Conservation (phyloP, 257 asterid species). For the Cinchona pubescens region DNA sequence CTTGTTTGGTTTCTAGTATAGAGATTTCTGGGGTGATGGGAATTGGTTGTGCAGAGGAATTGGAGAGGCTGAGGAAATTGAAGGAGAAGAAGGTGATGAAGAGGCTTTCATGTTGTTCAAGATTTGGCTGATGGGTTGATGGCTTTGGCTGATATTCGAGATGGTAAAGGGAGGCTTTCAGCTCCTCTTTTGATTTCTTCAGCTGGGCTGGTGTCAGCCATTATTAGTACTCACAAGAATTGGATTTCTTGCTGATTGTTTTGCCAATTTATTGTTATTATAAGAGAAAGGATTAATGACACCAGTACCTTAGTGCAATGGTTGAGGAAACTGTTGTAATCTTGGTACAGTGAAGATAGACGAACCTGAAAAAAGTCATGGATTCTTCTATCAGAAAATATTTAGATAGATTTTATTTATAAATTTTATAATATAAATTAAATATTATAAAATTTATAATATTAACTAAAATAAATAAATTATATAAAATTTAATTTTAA, state of each 20-base stretch:
- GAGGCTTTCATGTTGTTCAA: conserved; percentile 70
- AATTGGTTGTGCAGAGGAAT: conserved; percentile 40
- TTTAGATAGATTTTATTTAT: too few relatives aligned
- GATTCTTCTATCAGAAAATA: too few relatives aligned
- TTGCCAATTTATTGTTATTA: background rate
- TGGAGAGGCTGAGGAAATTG: conserved; percentile 55
- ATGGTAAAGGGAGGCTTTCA: conserved; percentile 62
- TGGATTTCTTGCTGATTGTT: conserved; percentile 60
- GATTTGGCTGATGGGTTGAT: conserved; percentile 85
- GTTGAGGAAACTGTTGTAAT: background rate
- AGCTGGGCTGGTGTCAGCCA: conserved; percentile 70
- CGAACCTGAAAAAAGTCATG: background rate
- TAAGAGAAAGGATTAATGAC: background rate
- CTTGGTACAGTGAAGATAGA: background rate
- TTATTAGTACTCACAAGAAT: conserved; percentile 84
- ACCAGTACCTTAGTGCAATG: background rate
- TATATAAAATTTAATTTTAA: too few relatives aligned
- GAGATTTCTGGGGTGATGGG: conserved; percentile 50
- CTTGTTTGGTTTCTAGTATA: conserved; percentile 43
- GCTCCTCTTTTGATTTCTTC: conserved; percentile 55
- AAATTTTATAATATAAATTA: too few relatives aligned
- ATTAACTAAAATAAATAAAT: too few relatives aligned
- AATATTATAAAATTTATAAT: too few relatives aligned
- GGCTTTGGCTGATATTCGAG: conserved; percentile 85
- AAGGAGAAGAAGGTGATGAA: conserved; percentile 78